Evolutionary conservation across 1,284 basidiomycete species (phyloP).

Genomic region (Ceratobasidium papillatum): DNA sequence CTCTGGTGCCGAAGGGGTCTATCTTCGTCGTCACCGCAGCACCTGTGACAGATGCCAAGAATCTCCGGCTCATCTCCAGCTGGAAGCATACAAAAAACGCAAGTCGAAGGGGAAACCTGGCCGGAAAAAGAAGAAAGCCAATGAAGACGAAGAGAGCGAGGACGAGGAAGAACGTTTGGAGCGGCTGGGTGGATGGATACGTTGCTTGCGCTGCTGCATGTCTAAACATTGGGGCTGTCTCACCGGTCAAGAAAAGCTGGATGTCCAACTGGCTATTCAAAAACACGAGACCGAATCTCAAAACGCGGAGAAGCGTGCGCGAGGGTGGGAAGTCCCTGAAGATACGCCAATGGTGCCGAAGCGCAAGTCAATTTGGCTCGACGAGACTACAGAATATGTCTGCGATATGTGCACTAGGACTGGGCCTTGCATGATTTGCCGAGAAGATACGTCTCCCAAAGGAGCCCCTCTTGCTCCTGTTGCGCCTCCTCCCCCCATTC

Average conservation of each 20-base stretch:
- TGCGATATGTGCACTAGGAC: slow-evolving; percentile 80
- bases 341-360: slow-evolving; percentile 48
- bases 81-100: slow-evolving; percentile 55
- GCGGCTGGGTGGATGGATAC: slow-evolving; percentile 82
- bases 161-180: slow-evolving; percentile 64
- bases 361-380: slow-evolving; percentile 57
- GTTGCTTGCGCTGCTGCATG: slow-evolving; percentile 81
- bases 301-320: slow-evolving; percentile 43
- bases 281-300: slow-evolving; percentile 48
- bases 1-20: slow-evolving; percentile 64
- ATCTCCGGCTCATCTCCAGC: slow-evolving; percentile 63
- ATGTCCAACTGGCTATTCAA: slow-evolving; percentile 72
- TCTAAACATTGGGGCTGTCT: slow-evolving; percentile 84
- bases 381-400: slow-evolving; percentile 78
- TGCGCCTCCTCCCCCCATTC: slow-evolving; percentile 17
- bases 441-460: slow-evolving; percentile 61
- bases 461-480: slow-evolving; percentile 48
- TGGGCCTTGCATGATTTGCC: slow-evolving; percentile 80
- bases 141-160: slow-evolving; percentile 57
- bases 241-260: slow-evolving; percentile 68
- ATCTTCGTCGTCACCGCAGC: slow-evolving; percentile 66
- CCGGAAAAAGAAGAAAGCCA: slow-evolving; percentile 56
- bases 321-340: slow-evolving; percentile 46
- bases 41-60: slow-evolving; percentile 76
- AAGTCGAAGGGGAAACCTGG: slow-evolving; percentile 55